A percentile compares a stretch with the other conserved stretches of the same genome.
phyloP scores from a whole-genome alignment of 257 asterid species.

The Cordia subcordata region DNA sequence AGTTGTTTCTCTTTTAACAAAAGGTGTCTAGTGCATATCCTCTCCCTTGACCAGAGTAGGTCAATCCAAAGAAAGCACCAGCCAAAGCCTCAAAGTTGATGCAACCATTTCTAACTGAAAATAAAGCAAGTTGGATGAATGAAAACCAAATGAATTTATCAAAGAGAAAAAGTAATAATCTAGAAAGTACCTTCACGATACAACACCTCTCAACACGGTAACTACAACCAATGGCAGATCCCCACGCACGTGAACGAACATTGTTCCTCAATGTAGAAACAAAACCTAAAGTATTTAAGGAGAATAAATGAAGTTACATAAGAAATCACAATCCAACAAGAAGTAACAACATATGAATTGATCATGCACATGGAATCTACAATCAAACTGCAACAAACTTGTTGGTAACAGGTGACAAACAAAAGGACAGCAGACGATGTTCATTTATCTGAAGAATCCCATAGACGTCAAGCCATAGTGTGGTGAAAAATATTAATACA shows the following conservation, averaged over 20 bases:
- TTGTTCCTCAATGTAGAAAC: conserved; percentile 86
- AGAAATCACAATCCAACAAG: neutral
- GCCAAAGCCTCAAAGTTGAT: neutral
- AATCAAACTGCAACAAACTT: no score
- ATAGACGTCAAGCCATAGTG: no score
- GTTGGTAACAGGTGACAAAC: no score
- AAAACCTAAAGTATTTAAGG: conserved; percentile 52
- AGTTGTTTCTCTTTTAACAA: neutral
- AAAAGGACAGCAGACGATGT: no score
- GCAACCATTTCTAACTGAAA: neutral
- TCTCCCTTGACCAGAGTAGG: neutral
- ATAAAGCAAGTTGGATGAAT: neutral
- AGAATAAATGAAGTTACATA: conserved; percentile 1
- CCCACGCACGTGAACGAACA: conserved; percentile 98
- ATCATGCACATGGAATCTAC: no score
- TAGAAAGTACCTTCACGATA: conserved; percentile 63
- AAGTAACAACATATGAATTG: neutral
- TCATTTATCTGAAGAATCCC: no score
- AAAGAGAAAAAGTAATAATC: conserved; percentile 4
- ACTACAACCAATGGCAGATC: conserved; percentile 93
- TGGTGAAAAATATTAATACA: no score
- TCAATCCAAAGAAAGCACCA: neutral
- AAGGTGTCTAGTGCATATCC: neutral
- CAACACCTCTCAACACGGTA: conserved; percentile 86
- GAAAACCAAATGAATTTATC: neutral